Evolutionary conservation across 2,329 filamentous ascomycete species (phyloP), one percentile per base, ranked within the genome.

Genomic region (Sclerotinia borealis): DNA sequence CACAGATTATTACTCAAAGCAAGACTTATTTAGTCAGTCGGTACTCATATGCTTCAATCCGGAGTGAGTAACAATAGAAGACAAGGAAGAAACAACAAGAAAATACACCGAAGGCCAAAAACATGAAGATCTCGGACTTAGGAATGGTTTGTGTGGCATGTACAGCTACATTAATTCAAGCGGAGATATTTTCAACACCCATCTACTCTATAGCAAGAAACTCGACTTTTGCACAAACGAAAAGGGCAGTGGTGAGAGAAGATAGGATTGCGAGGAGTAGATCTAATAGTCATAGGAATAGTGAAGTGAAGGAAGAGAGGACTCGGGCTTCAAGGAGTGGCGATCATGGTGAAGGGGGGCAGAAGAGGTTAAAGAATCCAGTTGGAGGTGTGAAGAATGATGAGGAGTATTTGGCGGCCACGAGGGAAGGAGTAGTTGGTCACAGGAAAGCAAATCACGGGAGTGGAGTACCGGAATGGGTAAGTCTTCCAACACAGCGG

Each of bases 141-240:
- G 51, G 60, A 39, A n/a, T 58, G 3, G 31, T 62, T 5, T 56
- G 60, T n/a, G 41, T 48, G 3, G n/a, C 31, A n/a, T 56, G 60
- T 17, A 37, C 60, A 17, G 41, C 34, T n/a, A 45, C 52, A 13
- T 39, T 47, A 6, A 58, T 39, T 9, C 60, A 62, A 41, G 51
- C 60, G 34, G 39, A 56, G 19, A 36, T 19, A 17, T 62, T 49
- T 9, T 56, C 50, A 36, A 58, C 50, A 3, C 43, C 34, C 9
- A 48, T 62, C 22, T 62, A 62, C 27, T 56, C 51, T 48, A 31
- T 62, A n/a, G 25, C 60, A 31, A 56, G 41, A 41, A 62, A 62
- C 34, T 56, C 60, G 7, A 56, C 22, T 3, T 62, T 56, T 13
- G 60, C 60, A 27, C 31, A 25, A 48, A 11, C 17, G 7, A 58